Evolutionary conservation across 495 filamentous ascomycete species (phyloP).

Genomic region (Parathielavia hyrcaniae): DNA sequence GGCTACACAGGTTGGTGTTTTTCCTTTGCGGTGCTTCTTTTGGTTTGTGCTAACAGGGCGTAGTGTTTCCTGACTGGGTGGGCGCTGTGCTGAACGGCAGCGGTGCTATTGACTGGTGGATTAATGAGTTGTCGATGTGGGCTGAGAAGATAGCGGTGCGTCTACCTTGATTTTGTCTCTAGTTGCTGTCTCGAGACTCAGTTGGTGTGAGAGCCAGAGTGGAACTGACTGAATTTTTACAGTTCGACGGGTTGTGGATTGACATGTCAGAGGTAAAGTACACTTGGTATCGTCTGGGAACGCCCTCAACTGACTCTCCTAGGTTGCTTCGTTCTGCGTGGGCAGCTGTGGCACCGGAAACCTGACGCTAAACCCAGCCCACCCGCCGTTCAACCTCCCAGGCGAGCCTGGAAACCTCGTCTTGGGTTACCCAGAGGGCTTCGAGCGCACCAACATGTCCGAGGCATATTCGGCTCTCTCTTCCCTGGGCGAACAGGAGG

Average conservation of each 20-base stretch:
- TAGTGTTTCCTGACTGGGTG: constrained; percentile 51
- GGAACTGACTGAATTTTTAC: constrained; percentile 1
- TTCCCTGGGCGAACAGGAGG: constrained; percentile 17
- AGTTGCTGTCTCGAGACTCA: not conserved
- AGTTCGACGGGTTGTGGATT: constrained; percentile 85
- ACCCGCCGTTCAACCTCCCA: constrained; percentile 60
- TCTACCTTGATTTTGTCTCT: not conserved
- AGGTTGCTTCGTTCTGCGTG: constrained; percentile 68
- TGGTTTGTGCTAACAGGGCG: constrained; percentile 25
- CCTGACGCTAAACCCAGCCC: constrained; percentile 62
- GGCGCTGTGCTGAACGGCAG: constrained; percentile 55
- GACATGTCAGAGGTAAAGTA: constrained; percentile 65
- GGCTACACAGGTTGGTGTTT: constrained; percentile 53
- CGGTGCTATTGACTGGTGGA: constrained; percentile 62
- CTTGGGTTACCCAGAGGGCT: constrained; percentile 64
- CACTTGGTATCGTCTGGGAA: not conserved
- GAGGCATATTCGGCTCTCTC: constrained; percentile 57
- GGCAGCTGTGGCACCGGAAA: constrained; percentile 69
- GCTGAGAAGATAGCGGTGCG: constrained; percentile 47
- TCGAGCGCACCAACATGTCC: constrained; percentile 61
- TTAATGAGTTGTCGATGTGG: constrained; percentile 57
- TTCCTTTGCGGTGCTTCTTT: too few relatives aligned
- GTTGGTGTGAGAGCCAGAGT: too few relatives aligned
- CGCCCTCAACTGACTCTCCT: not conserved
- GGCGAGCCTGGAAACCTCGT: constrained; percentile 58